Base-by-base conservation (phyloP, 192 early-diverging fungal species). In the Phycomyces blakesleeanus region DNA sequence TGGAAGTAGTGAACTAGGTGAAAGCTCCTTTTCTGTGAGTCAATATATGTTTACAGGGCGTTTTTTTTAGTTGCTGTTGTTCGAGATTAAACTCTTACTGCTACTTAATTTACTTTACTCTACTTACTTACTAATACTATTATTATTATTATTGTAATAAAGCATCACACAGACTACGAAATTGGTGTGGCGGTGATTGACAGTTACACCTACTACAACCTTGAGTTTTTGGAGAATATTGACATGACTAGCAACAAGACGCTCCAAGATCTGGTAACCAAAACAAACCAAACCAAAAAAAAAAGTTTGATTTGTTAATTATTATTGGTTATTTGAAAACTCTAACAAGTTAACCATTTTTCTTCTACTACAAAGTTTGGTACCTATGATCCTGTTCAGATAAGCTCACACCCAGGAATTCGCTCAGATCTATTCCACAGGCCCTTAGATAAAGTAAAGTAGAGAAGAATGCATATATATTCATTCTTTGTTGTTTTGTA, bases 171-270 rank as follows among this genome's bases (percentile, higher is more conserved):
- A 40, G 97, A 99, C 77, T 75, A 75, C 21, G 97, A 99, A 44
- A 86, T 99, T 62, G 97, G 97, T 10, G 95, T 97, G 0, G 91
- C 93, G 20, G 96, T 99, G 3, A 96, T 99, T 73, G 97, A 99
- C 73, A 87, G 97, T 29, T 99, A 90, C 67, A 99, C 97, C 0
- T 98, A 96, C 68, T 96, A 92, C 67, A 94, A 96, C 64, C 67
- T 99, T 54, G 92, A 97, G 65, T 92, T 91, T 10, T 84, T 99
- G 40, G 97, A 95, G 73, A 81, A 83, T 7, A 76, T 99, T 55
- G 83, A 92, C 49, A 84, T 88, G 79, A 85, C 85, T 24, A 93
- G 90, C 64, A 89, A 85, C 51, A 72, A 80, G 4, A 90, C 91
- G 11, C 66, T 96, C 59, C 69, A 82, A 6, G 81, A 92, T 55